Conservation (phyloP, 352 stramenopile genomes). For the Pythium aphanidermatum region DNA sequence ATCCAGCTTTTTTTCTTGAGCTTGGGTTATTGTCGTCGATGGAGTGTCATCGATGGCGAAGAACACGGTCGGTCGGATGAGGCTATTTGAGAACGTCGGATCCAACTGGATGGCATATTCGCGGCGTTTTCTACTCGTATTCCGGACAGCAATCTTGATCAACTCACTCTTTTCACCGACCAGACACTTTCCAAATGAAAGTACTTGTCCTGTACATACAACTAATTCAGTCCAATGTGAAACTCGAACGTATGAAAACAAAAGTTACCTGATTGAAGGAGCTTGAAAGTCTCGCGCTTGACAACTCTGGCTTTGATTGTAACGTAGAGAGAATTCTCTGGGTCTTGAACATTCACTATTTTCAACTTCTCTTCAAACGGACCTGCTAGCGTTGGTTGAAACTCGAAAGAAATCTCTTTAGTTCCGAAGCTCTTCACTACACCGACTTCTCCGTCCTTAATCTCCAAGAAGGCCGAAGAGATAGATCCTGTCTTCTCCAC, state of each 20-base stretch:
- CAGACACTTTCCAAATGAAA: constrained; percentile 80
- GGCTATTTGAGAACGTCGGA: constrained; percentile 53
- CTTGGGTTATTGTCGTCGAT: constrained; percentile 81
- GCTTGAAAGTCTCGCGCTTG: constrained; percentile 87
- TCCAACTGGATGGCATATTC: constrained; percentile 87
- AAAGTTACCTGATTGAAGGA: constrained; percentile 73
- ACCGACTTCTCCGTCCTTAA: constrained; percentile 83
- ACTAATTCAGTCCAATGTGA: too few relatives aligned
- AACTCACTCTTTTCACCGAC: constrained; percentile 79
- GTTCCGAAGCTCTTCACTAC: constrained; percentile 85
- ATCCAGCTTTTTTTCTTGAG: constrained; percentile 86
- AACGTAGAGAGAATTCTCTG: constrained; percentile 79
- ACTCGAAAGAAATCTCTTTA: constrained; percentile 88
- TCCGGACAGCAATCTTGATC: constrained; percentile 81
- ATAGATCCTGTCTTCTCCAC: constrained; percentile 90
- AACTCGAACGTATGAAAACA: background rate
- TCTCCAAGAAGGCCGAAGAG: constrained; percentile 84
- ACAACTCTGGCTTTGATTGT: constrained; percentile 89
- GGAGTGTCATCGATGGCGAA: constrained; percentile 81
- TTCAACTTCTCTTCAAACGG: constrained; percentile 88
- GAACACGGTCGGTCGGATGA: constrained; percentile 69
- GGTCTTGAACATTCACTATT: constrained; percentile 87
- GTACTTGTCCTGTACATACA: constrained; percentile 51
- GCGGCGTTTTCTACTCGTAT: constrained; percentile 83
- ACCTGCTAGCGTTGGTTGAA: constrained; percentile 77